phyloP scores from a whole-genome alignment of 192 early-diverging fungal genomes.

The Coemansia sp. region DNA sequence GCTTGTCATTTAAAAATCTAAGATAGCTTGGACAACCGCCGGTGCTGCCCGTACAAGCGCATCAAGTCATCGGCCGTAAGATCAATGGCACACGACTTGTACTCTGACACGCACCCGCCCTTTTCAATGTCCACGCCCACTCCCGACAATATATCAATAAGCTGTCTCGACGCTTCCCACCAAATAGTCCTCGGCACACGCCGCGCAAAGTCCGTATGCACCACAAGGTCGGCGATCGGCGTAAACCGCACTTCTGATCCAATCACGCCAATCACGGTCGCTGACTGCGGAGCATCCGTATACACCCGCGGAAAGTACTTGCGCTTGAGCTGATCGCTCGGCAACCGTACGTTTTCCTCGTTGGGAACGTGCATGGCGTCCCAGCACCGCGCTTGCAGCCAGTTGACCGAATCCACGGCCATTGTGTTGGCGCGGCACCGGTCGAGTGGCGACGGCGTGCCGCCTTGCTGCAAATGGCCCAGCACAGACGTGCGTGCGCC shows the following conservation, averaged over 20 bases:
- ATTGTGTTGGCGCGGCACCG: constrained; percentile 89
- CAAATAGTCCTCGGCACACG: constrained; percentile 68
- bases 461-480: constrained; percentile 96
- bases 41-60: constrained; percentile 45
- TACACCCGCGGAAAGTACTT: constrained; percentile 61
- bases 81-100: constrained; percentile 54
- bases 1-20: too few species aligned
- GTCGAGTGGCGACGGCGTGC: constrained; percentile 90
- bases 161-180: constrained; percentile 66
- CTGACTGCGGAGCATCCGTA: constrained; percentile 60
- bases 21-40: constrained; percentile 44
- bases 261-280: constrained; percentile 77
- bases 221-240: constrained; percentile 64
- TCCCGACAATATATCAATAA: constrained; percentile 64
- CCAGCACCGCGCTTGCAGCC: constrained; percentile 69
- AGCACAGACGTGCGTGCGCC: constrained; percentile 88
- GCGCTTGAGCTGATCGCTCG: constrained; percentile 43
- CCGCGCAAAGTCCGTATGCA: constrained; percentile 77
- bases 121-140: constrained; percentile 55
- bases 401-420: constrained; percentile 79
- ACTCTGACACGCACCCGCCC: constrained; percentile 40
- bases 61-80: constrained; percentile 53
- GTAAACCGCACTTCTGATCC: constrained; percentile 75
- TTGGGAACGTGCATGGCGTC: constrained; percentile 51
- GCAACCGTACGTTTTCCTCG: constrained; percentile 39